Evolutionary conservation across 495 filamentous ascomycete genomes (phyloP).

Genomic region (Mycothermus thermophilus): DNA sequence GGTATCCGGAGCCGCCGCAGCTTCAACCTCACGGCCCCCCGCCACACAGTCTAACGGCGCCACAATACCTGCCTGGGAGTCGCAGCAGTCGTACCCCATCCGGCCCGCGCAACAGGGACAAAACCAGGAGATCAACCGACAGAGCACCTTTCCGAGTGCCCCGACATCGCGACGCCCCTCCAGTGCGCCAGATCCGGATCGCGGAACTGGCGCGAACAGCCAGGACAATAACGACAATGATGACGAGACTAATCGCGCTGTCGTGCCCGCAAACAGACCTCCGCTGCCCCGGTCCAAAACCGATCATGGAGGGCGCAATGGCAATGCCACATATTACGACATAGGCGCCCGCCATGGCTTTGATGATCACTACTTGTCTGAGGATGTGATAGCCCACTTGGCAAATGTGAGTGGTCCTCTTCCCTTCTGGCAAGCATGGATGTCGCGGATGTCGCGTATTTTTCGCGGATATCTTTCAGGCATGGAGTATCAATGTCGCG

Average conservation of each 20-base stretch:
- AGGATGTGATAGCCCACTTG: conserved; percentile 45
- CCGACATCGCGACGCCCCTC: conserved; percentile 16
- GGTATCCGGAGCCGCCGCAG: conserved; percentile 5
- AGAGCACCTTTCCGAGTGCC: conserved; percentile 4
- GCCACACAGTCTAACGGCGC: no score
- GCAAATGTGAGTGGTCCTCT: conserved; percentile 34
- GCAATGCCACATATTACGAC: conserved; percentile 28
- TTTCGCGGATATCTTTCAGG: no score
- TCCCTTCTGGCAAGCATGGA: neutral
- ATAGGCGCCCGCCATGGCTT: conserved; percentile 52
- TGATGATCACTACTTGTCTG: conserved; percentile 54
- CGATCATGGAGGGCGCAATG: conserved; percentile 46
- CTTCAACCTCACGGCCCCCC: conserved; percentile 2
- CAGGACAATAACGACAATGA: conserved; percentile 11
- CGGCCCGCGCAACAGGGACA: no score
- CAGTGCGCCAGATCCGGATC: conserved; percentile 21
- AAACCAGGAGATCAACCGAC: no score
- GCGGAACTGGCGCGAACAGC: neutral
- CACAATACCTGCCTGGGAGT: no score
- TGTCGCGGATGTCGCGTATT: no score
- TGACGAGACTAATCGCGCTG: conserved; percentile 16
- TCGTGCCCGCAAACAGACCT: no score
- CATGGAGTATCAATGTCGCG: no score
- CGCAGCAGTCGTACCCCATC: no score
- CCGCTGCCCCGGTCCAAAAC: conserved; percentile 55